Base-by-base conservation (phyloP, 2,329 filamentous ascomycete species). In the Aspergillus intermedius region DNA sequence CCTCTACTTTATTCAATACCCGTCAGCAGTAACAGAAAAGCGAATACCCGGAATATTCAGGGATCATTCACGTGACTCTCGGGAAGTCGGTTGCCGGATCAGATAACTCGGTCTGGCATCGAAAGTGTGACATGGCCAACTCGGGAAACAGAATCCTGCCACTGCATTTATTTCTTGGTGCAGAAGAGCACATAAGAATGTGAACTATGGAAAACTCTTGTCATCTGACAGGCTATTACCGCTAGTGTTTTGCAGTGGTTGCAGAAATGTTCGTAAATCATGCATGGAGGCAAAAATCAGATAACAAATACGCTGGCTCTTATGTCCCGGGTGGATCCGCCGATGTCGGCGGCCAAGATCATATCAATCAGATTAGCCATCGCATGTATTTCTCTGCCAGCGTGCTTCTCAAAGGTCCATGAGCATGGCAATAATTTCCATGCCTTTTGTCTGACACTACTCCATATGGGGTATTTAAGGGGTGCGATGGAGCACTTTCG, bases 21-120 rank as follows among this genome's bases (percentile, higher is more conserved):
- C 8, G 10, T 30, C 25, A 30, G 10, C 25, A 9, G 25, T 30
- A 30, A 30, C 25, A 12, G 23, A 25, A 12, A 30, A 30, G 25
- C 9, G 12, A 30, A 30, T n/a, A 42, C n/a, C 17, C 39, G 17
- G 10, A 12, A 17, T 12, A 40, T 40, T 8, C 37, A 40, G 37
- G 9, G 37, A 13, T 22, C 9, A 5, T 22, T n/a, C 49, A 50
- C 49, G 49, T 50, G 48, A 47, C 7, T 10, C n/a, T 41, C 41
- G 10, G n/a, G 44, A 22, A 25, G 25, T 22, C 23, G 23, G 30
- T 48, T 35, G 41, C 48, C 55, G 54, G 55, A 58, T 58, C 54
- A 58, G 55, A 58, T 58, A 58, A 58, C 50, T 49, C 21, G 32
- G 17, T 23, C 30, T 40, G 44, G 37, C 15, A 47, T 15, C n/a